Percentiles rank a stretch among this genome's conserved stretches.
These are phyloP conservation scores for Prunus mume DNA, from an alignment of 306 rosid genomes.

Conservation along the genomic window DNA sequence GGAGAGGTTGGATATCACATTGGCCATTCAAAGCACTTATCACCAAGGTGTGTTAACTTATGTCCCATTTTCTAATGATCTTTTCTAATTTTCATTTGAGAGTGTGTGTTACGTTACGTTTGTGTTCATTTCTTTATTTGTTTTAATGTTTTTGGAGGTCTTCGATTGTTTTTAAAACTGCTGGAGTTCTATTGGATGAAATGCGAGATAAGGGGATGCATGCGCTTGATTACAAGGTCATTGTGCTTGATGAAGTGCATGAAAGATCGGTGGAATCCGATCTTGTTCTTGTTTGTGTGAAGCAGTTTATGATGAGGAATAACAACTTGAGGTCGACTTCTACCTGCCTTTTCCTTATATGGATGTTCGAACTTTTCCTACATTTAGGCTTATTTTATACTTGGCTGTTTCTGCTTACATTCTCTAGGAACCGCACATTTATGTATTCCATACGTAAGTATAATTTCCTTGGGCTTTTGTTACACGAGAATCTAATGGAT, in stretches of 20 bases:
- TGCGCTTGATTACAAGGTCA: slow-evolving; percentile 78
- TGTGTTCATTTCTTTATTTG: neutral
- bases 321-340: slow-evolving; percentile 63
- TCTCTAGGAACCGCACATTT: neutral
- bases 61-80: neutral
- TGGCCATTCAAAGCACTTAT: slow-evolving; percentile 65
- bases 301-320: slow-evolving; percentile 75
- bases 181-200: slow-evolving; percentile 91
- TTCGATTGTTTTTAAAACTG: slow-evolving; percentile 77
- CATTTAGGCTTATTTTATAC: neutral
- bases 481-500: slow-evolving; percentile 26
- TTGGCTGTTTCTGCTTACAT: neutral
- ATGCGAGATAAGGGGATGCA: slow-evolving; percentile 69
- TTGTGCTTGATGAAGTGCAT: slow-evolving; percentile 92
- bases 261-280: slow-evolving; percentile 96
- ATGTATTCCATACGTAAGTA: neutral
- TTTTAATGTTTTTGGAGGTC: slow-evolving; percentile 42
- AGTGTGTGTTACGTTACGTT: neutral
- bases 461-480: slow-evolving; percentile 12
- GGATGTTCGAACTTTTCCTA: neutral
- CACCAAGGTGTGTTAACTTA: slow-evolving; percentile 44
- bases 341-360: neutral
- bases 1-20: slow-evolving; percentile 91
- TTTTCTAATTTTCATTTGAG: neutral
- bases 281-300: slow-evolving; percentile 82